Evolutionary conservation across 164 flowering plant species (phyloP), one percentile per base, ranked within the genome.

Genomic region (Platanus orientalis): DNA sequence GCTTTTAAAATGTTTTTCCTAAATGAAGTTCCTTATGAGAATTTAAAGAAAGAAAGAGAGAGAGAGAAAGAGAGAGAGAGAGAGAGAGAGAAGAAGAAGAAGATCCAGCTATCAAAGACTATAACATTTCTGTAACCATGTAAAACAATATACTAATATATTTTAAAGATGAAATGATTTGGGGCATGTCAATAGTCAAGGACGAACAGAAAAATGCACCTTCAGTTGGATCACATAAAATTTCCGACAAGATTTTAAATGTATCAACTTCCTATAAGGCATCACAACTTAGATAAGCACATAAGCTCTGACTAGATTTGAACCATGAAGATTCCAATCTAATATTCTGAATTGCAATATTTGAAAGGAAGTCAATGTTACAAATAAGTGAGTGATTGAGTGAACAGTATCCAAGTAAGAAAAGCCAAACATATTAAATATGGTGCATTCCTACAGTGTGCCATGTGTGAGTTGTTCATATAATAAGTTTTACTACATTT

Each of bases 251-350:
- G 21, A 94, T 34, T 60, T 70, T 81, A 16, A 87, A 85, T 1
- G 96, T 91, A 67, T 94, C 88, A 49, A 94, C 99, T 80, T 94
- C 99, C 17, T 90, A 70, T 24, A 94, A 76, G 55, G 96, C 74
- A 72, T 75, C 74, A 62, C 99, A 94, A 74, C 96, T 84, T 64
- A 94, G 83, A 74, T 94, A 94, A 42, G 99, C 97, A 73, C 97
- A 89, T 70, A 94, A 75, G 65, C 96, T 81, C 68, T 69, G 66
- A 70, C 96, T 72, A 29, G 93, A 83, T 65, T 79, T 84, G 60
- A 88, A 91, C 97, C 99, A 91, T 28, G 92, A 81, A 69, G 99
- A 82, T 63, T 82, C 89, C 75, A 89, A 62, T 25, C 91, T 81
- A 44, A 78, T 59, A 23, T 62, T 76, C 73, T 89, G 99, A 68